Base-by-base conservation (phyloP, 2,329 filamentous ascomycete genomes). In the Talaromyces marneffei region DNA sequence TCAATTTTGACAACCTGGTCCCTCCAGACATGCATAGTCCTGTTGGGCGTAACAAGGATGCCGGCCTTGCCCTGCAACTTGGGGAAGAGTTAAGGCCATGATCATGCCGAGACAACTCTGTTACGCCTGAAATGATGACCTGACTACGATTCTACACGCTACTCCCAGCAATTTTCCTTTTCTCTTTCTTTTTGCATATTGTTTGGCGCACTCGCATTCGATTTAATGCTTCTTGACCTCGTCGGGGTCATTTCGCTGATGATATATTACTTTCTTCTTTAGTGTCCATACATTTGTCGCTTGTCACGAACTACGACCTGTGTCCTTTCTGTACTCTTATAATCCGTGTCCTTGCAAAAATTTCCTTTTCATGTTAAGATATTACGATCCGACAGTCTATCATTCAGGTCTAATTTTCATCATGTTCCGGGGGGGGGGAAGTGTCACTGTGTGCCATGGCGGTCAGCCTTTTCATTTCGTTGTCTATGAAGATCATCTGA, bases 1-100 rank as follows among this genome's bases (percentile, higher is more conserved):
- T 96, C 62, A 95, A 92, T 59, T 95, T 96, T 75, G 92, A 96
- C 70, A 85, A 86, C 59, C 80, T 89, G n/a, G 74, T 83, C 60
- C 84, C 84, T 35, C 84, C 85, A 0, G 78, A 77, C 48, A 73
- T 74, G 37, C 79, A 79, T 25, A 81, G 76, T 64, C 80, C 68
- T 63, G 74, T 68, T 9, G 65, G 66, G 50, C 71, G 68, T 35
- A 70, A 67, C 16, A 83, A 80, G 67, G 78, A 76, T 64, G 78
- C 74, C 14, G 83, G 83, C 7, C 74, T 87, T n/a, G 82, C 84
- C 35, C 82, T 89, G 78, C 85, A 88, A 67, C 78, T 89, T 14
- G 87, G 87, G 20, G 86, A 85, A 57, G 85, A 87, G 70, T 78
- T 89, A 42, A 77, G 83, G 50, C 81, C 80, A 63, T 85, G 66